Evolutionary conservation across 2,329 filamentous ascomycete genomes (phyloP), one percentile per base, ranked within the genome.

Genomic region (Aspergillus viridinutans): DNA sequence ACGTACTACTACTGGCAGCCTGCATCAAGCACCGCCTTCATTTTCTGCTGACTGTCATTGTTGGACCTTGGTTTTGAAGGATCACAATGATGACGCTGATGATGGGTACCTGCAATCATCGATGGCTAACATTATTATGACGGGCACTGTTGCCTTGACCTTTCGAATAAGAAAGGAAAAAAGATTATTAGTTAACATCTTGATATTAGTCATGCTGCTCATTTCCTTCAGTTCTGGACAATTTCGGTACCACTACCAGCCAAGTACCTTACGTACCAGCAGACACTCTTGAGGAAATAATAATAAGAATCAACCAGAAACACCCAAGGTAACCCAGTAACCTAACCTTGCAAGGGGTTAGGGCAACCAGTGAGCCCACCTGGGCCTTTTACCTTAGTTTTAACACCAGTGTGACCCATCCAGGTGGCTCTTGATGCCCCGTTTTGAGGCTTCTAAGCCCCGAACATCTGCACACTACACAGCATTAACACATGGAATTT

Each of bases 341-440:
- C 32, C 42, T 23, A 45, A 45, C 3, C 10, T 9, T 10, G 5
- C 42, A 45, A 45, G 42, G 42, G 42, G 42, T 45, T 45, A 45
- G 42, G 42, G 42, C 32, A 17, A 38, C 32, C 14, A 17, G 32
- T 17, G 32, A 38, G 32, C 32, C 32, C 32, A 17, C 28, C 32
- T 53, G 38, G 55, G 28, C 28, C 42, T 40, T 56, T 43, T 21
- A 29, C 50, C 50, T 43, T 51, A 52, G 32, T 38, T 43, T 53
- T 26, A 45, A 42, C 40, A 42, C 32, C 17, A 8, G 51, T 35
- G 43, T 40, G 52, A 49, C 52, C 52, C 52, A 47, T 54, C 40
- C 45, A 21, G 52, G 52, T 54, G 52, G 52, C 52, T 49, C 45
- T 21, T 35, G 28, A 21, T 29, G 29, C 8, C 20, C 42, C 42